Conservation (phyloP, 2,329 filamentous ascomycete species). For the Aspergillus udagawae region DNA sequence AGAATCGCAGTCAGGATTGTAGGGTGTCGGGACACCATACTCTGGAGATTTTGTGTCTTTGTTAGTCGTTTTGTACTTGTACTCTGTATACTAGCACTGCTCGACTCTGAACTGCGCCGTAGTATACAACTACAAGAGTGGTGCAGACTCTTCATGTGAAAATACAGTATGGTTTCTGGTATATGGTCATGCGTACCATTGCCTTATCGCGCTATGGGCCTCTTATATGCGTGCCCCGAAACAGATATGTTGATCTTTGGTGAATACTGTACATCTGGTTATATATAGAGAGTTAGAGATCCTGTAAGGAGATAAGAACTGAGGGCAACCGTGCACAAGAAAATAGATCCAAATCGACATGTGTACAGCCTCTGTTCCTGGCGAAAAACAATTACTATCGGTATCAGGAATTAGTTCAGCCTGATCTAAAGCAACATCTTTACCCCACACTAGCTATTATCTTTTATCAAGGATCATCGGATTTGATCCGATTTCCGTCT, state of each 20-base stretch:
- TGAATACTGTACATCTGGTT: neutral
- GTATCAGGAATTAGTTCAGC: neutral
- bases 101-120: no score
- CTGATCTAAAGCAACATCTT: neutral
- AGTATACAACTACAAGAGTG: no score
- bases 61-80: no score
- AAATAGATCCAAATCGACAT: neutral
- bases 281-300: neutral
- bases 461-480: slow-evolving; percentile 1
- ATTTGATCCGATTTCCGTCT: slow-evolving; percentile 4
- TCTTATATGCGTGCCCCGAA: no score
- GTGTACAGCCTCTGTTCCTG: neutral
- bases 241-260: neutral
- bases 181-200: no score
- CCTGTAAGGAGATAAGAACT: neutral
- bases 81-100: no score
- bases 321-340: neutral
- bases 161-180: no score
- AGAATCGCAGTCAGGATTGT: no score
- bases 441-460: neutral
- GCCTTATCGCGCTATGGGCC: no score
- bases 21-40: no score
- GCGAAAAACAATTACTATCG: neutral
- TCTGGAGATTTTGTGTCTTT: neutral
- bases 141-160: no score